Evolutionary conservation across 352 stramenopile species (phyloP), one percentile per base, ranked within the genome.

Genomic region (Achlya hypogyna): DNA sequence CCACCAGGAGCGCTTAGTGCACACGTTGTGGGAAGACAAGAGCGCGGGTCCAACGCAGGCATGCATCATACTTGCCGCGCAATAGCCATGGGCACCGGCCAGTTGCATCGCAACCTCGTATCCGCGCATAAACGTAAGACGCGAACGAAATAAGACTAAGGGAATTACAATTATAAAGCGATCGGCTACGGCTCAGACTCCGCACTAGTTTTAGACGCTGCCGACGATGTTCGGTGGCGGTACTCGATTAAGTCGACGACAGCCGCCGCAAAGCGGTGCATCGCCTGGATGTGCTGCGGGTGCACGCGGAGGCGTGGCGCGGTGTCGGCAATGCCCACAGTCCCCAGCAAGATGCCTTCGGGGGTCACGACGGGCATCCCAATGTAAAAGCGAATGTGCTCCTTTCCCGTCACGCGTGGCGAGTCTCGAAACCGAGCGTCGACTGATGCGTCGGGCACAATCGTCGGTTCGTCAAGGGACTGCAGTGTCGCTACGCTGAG

Each of bases 401-500:
- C 60, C 42, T 67, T 67, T 2, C 60, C 60, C 4, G 18, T 8
- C 20, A 67, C 60, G 0, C 60, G 60, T 10, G 32, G 20, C 38
- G 60, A 67, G n/a, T 67, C 23, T 53, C 59, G 28, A n/a, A 67
- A 67, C n/a, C 42, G 22, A 0, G 20, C 34, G 60, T 67, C 47
- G 5, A 58, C 60, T 4, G 51, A 42, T 27, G 60, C 60, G 27
- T 67, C 60, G 23, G 60, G 60, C 1, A 67, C 60, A 27, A 67
- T 67, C 6, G 47, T 31, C 38, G 60, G 60, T 16, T 58, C 60
- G 20, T 18, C 23, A 16, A 25, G 1, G 4, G 59, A 12, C 47
- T 49, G 10, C 20, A 43, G 27, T 10, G 60, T 67, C 6, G 51
- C 20, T 1, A 58, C 20, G 51, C 34, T 58, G 34, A 67, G 47